These are phyloP conservation scores for Rosa multiflora DNA, from an alignment of 306 rosid species.

Conservation along the genomic window DNA sequence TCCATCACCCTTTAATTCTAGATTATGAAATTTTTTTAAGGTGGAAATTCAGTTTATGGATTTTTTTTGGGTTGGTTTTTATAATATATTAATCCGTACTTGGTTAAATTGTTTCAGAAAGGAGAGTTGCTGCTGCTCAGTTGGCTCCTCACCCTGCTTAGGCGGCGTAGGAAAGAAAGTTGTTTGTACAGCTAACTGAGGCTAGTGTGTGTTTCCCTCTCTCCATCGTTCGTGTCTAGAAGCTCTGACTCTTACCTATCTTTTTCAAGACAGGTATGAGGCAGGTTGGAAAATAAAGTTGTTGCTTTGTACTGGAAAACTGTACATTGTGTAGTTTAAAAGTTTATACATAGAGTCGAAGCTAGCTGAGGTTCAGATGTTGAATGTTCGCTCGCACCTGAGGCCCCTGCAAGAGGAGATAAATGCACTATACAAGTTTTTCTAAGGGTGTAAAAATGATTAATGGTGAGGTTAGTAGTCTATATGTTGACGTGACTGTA, in stretches of 20 bases:
- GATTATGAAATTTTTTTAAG: no score
- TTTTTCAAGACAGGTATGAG: slow-evolving; percentile 38
- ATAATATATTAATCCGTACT: not conserved
- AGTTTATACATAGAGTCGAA: slow-evolving; percentile 70
- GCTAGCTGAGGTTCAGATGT: slow-evolving; percentile 50
- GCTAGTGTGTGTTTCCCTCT: slow-evolving; percentile 68
- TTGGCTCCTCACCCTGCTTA: slow-evolving; percentile 66
- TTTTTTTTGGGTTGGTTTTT: not conserved
- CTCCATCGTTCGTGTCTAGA: slow-evolving; percentile 36
- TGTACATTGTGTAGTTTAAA: slow-evolving; percentile 88
- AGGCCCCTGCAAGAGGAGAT: slow-evolving; percentile 56
- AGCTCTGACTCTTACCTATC: slow-evolving; percentile 41
- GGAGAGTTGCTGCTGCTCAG: slow-evolving; percentile 97
- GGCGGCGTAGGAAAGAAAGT: slow-evolving; percentile 54
- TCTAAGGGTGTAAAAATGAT: slow-evolving; percentile 64
- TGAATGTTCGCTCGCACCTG: slow-evolving; percentile 36
- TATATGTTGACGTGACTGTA: slow-evolving; percentile 64
- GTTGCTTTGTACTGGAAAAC: slow-evolving; percentile 66
- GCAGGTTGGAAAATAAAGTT: slow-evolving; percentile 55
- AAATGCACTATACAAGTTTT: slow-evolving; percentile 55
- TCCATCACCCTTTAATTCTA: not conserved
- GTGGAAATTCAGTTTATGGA: not conserved
- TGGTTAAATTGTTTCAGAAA: slow-evolving; percentile 53
- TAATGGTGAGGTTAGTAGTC: slow-evolving; percentile 59
- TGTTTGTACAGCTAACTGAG: slow-evolving; percentile 96